Percentiles rank a stretch among this genome's conserved stretches.
phyloP scores from a whole-genome alignment of 140 eudicot species.

The Ambrosia hybrid region DNA sequence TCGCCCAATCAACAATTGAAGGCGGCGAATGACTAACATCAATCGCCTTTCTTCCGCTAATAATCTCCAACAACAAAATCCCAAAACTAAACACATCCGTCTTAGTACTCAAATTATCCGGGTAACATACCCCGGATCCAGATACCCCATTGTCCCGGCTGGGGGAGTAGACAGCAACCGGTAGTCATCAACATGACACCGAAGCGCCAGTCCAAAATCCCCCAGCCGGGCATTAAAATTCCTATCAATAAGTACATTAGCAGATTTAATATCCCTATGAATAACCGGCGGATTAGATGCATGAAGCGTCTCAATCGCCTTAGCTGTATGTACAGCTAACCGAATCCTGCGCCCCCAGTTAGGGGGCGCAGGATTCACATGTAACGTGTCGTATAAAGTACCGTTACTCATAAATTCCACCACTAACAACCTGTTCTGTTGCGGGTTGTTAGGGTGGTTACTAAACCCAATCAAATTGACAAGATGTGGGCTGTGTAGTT shows the following conservation, averaged over 20 bases:
- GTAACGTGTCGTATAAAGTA: constrained; percentile 69
- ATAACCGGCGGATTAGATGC: constrained; percentile 78
- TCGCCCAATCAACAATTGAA: constrained; percentile 97
- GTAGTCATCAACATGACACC: constrained; percentile 71
- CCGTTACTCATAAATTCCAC: constrained; percentile 96
- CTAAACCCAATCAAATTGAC: constrained; percentile 82
- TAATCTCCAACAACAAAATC: constrained; percentile 77
- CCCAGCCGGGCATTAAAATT: constrained; percentile 79
- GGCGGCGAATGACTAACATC: constrained; percentile 91
- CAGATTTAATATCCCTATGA: constrained; percentile 89
- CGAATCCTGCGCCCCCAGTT: constrained; percentile 76
- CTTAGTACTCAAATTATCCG: constrained; percentile 88
- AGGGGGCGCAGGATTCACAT: constrained; percentile 53
- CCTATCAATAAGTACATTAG: constrained; percentile 75
- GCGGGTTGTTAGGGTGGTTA: constrained; percentile 36
- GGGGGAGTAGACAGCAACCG: constrained; percentile 86
- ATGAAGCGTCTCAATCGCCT: constrained; percentile 77
- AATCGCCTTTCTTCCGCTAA: constrained; percentile 92
- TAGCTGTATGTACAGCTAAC: constrained; percentile 76
- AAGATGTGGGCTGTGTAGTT: constrained; percentile 63
- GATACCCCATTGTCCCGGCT: constrained; percentile 97
- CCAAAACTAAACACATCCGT: constrained; percentile 95
- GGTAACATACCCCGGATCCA: constrained; percentile 93
- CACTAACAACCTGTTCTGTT: constrained; percentile 54
- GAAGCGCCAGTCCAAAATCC: constrained; percentile 87